A percentile compares a stretch with the other conserved stretches of the same genome.
Conservation (phyloP, 2,329 filamentous ascomycete genomes). For the Cadophora sp. region DNA sequence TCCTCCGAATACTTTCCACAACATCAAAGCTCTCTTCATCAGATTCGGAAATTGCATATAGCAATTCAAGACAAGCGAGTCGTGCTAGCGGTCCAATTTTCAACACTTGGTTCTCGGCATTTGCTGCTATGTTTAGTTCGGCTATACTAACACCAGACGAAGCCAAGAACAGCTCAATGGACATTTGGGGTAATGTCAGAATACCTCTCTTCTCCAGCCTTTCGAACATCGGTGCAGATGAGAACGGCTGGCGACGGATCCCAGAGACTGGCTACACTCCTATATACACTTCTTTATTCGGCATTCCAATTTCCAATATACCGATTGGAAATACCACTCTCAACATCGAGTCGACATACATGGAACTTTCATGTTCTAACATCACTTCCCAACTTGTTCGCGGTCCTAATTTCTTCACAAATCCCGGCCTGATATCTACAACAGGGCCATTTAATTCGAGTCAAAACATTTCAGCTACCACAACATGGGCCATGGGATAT, state of each 20-base stretch:
- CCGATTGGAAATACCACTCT: slow-evolving; percentile 31
- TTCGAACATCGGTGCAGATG: slow-evolving; percentile 24
- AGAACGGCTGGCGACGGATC: slow-evolving; percentile 32
- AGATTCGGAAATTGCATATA: slow-evolving; percentile 23
- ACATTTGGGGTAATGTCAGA: slow-evolving; percentile 37
- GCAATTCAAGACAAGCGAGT: slow-evolving; percentile 32
- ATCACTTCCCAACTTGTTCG: slow-evolving; percentile 26
- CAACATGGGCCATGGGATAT: slow-evolving; percentile 36
- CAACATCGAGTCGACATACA: slow-evolving; percentile 34
- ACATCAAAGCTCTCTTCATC: not conserved
- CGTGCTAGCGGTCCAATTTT: slow-evolving; percentile 27
- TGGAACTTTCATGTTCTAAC: slow-evolving; percentile 35
- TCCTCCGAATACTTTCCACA: slow-evolving; percentile 30
- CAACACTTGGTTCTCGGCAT: slow-evolving; percentile 34
- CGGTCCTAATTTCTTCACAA: slow-evolving; percentile 24
- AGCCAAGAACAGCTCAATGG: slow-evolving; percentile 30
- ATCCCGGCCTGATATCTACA: slow-evolving; percentile 34
- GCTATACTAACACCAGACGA: slow-evolving; percentile 30
- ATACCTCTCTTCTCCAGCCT: slow-evolving; percentile 35
- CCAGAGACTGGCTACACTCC: slow-evolving; percentile 20
- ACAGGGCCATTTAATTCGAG: slow-evolving; percentile 33
- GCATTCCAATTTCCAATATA: slow-evolving; percentile 30
- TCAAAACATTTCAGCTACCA: slow-evolving; percentile 28
- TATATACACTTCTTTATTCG: slow-evolving; percentile 35
- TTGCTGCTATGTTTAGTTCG: slow-evolving; percentile 31